Conservation (phyloP, 306 rosid species). For the Begonia masoniana region DNA sequence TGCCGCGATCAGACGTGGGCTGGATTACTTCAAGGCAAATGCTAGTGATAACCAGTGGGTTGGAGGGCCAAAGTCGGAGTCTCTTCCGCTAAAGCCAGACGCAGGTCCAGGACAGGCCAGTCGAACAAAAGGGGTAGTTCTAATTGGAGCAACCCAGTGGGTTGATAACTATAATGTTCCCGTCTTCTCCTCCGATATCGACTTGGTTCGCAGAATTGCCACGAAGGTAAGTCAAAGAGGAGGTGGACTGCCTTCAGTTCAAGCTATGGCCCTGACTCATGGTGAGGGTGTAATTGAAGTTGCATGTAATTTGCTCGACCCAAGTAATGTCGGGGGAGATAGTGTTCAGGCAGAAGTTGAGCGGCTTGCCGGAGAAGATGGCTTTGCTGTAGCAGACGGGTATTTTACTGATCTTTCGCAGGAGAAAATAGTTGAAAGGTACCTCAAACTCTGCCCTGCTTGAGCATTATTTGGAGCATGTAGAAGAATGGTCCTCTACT, state of each 20-base stretch:
- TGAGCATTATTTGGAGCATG: too few relatives aligned
- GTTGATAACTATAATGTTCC: slow-evolving; percentile 80
- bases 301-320: slow-evolving; percentile 53
- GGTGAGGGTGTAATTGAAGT: slow-evolving; percentile 31
- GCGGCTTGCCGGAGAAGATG: slow-evolving; percentile 49
- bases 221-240: slow-evolving; percentile 33
- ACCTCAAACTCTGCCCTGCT: slow-evolving; percentile 10
- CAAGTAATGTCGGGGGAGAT: slow-evolving; percentile 40
- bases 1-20: slow-evolving; percentile 54
- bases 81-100: slow-evolving; percentile 46
- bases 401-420: slow-evolving; percentile 70
- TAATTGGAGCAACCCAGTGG: slow-evolving; percentile 51
- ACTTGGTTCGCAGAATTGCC: slow-evolving; percentile 32
- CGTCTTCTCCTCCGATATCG: slow-evolving; percentile 37
- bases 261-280: slow-evolving; percentile 72
- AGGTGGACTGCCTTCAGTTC: slow-evolving; percentile 57
- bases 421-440: slow-evolving; percentile 45
- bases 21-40: slow-evolving; percentile 83
- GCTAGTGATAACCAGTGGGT: slow-evolving; percentile 47
- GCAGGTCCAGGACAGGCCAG: slow-evolving; percentile 48
- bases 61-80: slow-evolving; percentile 34
- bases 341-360: slow-evolving; percentile 44
- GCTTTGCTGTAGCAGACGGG: slow-evolving; percentile 52
- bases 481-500: too few relatives aligned
- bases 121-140: slow-evolving; percentile 43